Conservation (phyloP, 179 eudicot species). For the Camellia oleifera region DNA sequence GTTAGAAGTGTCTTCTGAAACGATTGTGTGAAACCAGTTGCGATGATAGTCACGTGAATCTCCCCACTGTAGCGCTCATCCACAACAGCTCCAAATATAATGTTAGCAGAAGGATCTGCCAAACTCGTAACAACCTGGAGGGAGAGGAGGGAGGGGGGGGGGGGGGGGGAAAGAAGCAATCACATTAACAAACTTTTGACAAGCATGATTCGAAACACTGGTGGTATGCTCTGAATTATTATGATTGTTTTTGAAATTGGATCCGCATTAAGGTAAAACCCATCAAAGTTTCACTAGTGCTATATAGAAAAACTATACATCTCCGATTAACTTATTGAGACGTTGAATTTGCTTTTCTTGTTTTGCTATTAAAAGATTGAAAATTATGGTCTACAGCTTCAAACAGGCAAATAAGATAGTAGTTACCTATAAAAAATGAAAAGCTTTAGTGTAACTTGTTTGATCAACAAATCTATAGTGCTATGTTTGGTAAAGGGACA, state of each 20-base stretch:
- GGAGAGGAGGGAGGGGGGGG: too few species aligned
- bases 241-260: too few species aligned
- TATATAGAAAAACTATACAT: background rate
- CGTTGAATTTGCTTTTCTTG: background rate
- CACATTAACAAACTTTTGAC: background rate
- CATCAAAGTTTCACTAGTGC: background rate
- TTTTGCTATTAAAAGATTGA: background rate
- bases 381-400: background rate
- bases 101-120: constrained; percentile 98
- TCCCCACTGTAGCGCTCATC: constrained; percentile 96
- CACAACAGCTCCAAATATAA: constrained; percentile 97
- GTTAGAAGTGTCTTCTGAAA: constrained; percentile 82
- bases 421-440: background rate
- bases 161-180: too few species aligned
- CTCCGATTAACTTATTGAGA: background rate
- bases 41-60: constrained; percentile 91
- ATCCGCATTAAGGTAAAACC: background rate
- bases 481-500: background rate
- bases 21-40: constrained; percentile 96
- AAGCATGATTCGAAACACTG: background rate
- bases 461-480: background rate
- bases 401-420: background rate
- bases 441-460: background rate
- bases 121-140: constrained; percentile 93
- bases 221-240: background rate